Base-by-base conservation (phyloP, 208 protist genomes). In the Wallacemonas sp. region DNA sequence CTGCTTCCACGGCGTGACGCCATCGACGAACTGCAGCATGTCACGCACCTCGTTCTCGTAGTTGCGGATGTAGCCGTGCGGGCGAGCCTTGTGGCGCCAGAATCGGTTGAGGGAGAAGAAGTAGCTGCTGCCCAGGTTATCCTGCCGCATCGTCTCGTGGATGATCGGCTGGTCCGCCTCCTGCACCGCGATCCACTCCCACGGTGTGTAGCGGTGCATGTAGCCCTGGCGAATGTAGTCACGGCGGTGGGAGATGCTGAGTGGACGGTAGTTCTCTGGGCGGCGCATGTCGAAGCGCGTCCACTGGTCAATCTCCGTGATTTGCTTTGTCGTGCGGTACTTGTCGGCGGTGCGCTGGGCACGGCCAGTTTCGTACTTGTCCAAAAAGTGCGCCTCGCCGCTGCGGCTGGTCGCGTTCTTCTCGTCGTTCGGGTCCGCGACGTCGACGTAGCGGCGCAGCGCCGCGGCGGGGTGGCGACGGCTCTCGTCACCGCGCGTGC, bases 21-120 rank as follows among this genome's bases (percentile, higher is more conserved):
- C 91, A 43, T 96, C 91, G 44, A 96, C 77, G 52, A 82, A 94
- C 81, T 94, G 88, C 5, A 94, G 72, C 61, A 93, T 58, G 47
- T 96, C 91, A 27, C 91, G 88, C 38, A 96, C 78, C 72, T 96
- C 91, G 68, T 93, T 82, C n/a, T 87, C 87, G 76, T 85, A 96
- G 70, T 96, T 77, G 44, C 83, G 81, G 29, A 96, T 71, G 66
- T 92, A 96, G n/a, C 91, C 91, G 72, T 93, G 83, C 55, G 91
- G 87, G 19, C 88, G 79, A 6, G 87, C 87, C 87, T 96, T 96
- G 78, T 90, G 88, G 4, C 88, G 83, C 88, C 91, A 96, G 72
- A 61, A 87, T 49, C 91, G 88, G 75, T 94, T 90, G 43, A 90
- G 77, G 24, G 81, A 87, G 70, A 91, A 90, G 85, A 87, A 93